Evolutionary conservation across 192 early-diverging fungal species (phyloP).

Genomic region (Coemansia sp.): DNA sequence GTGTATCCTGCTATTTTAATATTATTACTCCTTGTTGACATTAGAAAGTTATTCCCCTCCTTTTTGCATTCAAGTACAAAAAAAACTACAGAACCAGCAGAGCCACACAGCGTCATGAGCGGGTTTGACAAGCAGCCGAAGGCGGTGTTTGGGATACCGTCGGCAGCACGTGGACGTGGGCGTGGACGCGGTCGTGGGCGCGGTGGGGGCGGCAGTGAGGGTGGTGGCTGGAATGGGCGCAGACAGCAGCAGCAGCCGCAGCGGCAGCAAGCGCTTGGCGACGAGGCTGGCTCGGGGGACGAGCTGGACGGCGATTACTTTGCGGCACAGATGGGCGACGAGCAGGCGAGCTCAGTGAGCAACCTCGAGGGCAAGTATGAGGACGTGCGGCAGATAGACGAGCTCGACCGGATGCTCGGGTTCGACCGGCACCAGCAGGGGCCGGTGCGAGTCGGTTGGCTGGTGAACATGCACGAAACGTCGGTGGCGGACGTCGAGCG

Average conservation of each 20-base stretch:
- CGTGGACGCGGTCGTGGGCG: conserved; percentile 10
- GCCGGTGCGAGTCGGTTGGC: conserved; percentile 79
- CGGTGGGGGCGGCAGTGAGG: conserved; percentile 3
- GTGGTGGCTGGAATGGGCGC: conserved; percentile 15
- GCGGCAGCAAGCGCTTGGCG: conserved; percentile 13
- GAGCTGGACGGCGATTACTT: neutral
- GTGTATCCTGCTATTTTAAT: too few relatives aligned
- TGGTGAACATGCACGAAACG: conserved; percentile 92
- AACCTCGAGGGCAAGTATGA: conserved; percentile 31
- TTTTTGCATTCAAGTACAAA: too few relatives aligned
- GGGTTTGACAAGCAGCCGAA: conserved; percentile 16
- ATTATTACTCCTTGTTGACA: too few relatives aligned
- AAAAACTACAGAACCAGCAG: too few relatives aligned
- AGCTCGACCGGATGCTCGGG: conserved; percentile 62
- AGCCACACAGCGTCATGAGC: conserved; percentile 4
- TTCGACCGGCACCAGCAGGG: conserved; percentile 71
- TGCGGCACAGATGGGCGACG: neutral
- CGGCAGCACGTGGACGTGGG: conserved; percentile 13
- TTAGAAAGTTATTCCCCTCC: too few relatives aligned
- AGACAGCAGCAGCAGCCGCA: conserved; percentile 13
- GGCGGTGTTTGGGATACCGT: conserved; percentile 29
- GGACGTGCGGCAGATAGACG: conserved; percentile 28
- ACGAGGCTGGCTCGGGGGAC: neutral
- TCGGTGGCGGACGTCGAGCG: conserved; percentile 63
- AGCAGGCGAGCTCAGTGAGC: conserved; percentile 17